Evolutionary conservation across 164 flowering plant genomes (phyloP).

Genomic region (Santalum album): DNA sequence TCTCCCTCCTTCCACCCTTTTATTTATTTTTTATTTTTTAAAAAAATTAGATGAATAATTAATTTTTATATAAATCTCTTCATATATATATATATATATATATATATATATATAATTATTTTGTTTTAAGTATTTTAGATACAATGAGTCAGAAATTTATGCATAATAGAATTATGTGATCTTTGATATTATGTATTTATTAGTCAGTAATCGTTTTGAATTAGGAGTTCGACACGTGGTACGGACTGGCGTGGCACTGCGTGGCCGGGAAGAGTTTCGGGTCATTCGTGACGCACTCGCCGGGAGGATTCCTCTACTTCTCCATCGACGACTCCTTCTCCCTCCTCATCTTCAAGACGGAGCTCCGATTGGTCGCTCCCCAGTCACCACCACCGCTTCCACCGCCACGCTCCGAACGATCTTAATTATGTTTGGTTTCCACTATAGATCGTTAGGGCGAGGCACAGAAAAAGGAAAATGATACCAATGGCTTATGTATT

Average conservation of each 20-base stretch:
- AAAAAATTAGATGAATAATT: not conserved
- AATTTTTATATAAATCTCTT: not conserved
- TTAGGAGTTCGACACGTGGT: conserved; percentile 44
- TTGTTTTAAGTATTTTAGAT: not conserved
- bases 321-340: too few species aligned
- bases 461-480: too few species aligned
- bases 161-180: too few species aligned
- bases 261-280: conserved; percentile 47
- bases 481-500: too few species aligned
- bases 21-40: not conserved
- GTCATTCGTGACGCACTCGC: conserved; percentile 44
- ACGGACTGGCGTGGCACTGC: conserved; percentile 56
- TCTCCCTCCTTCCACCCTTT: not conserved
- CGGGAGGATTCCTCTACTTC: conserved; percentile 41
- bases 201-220: too few species aligned
- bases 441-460: too few species aligned
- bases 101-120: too few species aligned
- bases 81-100: too few species aligned
- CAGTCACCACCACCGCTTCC: too few species aligned
- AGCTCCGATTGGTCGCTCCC: conserved; percentile 24
- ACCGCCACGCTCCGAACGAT: too few species aligned
- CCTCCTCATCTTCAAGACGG: conserved; percentile 40
- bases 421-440: too few species aligned
- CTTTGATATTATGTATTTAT: too few species aligned
- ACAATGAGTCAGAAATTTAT: not conserved